These are phyloP conservation scores for Camelina neglecta DNA, from an alignment of 345 rosid species.

Conservation along the genomic window DNA sequence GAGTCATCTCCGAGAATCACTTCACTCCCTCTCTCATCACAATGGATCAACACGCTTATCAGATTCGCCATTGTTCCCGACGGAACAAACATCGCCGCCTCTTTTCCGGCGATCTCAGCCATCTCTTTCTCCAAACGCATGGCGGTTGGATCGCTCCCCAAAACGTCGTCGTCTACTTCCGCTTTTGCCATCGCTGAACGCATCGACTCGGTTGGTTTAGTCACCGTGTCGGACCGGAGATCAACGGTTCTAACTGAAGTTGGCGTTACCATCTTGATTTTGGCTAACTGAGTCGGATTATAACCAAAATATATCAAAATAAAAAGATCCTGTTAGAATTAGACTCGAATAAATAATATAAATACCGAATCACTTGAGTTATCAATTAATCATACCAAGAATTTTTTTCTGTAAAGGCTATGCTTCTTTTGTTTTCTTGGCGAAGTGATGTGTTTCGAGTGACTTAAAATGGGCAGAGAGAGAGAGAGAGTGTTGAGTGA, in stretches of 20 bases:
- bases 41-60: slow-evolving; percentile 87
- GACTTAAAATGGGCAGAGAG: slow-evolving; percentile 1
- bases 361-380: neutral
- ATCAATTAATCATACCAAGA: neutral
- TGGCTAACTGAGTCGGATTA: neutral
- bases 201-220: slow-evolving; percentile 87
- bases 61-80: slow-evolving; percentile 98
- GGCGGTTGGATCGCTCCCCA: slow-evolving; percentile 73
- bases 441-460: slow-evolving; percentile 18
- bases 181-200: slow-evolving; percentile 89
- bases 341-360: neutral
- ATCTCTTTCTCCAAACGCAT: slow-evolving; percentile 66
- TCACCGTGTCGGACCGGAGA: slow-evolving; percentile 94
- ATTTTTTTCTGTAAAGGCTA: neutral
- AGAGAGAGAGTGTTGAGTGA: slow-evolving; percentile 22
- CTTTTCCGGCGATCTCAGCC: slow-evolving; percentile 79
- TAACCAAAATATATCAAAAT: neutral
- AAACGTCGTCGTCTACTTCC: slow-evolving; percentile 91
- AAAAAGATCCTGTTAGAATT: neutral
- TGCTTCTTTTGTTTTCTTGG: slow-evolving; percentile 5
- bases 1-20: slow-evolving; percentile 86
- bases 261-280: slow-evolving; percentile 35
- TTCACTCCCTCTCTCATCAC: slow-evolving; percentile 90
- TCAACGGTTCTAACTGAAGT: slow-evolving; percentile 70
- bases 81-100: slow-evolving; percentile 86